Conservation (phyloP, 1,284 basidiomycete species). For the Xanthoconium separans region DNA sequence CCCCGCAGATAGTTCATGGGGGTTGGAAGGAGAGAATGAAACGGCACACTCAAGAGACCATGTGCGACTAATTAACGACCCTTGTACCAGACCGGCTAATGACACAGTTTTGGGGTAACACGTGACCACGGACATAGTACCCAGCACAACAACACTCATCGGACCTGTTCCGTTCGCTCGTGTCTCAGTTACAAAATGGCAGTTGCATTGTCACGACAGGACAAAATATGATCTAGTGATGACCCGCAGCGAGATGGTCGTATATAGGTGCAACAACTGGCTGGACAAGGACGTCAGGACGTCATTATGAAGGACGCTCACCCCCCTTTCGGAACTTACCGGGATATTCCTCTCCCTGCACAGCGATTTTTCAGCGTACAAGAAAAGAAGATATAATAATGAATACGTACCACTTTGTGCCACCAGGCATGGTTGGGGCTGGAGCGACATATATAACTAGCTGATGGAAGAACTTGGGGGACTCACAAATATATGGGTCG, state of each 20-base stretch:
- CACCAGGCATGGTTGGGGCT: slow-evolving; percentile 80
- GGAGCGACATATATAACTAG: slow-evolving; percentile 10
- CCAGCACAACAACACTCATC: neutral
- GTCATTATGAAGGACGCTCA: neutral
- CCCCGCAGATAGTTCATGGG: slow-evolving; percentile 75
- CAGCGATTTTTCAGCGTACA: slow-evolving; percentile 16
- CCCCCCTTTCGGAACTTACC: slow-evolving; percentile 44
- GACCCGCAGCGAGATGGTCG: slow-evolving; percentile 32
- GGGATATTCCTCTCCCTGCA: slow-evolving; percentile 73
- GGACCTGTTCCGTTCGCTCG: neutral
- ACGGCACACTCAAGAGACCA: neutral
- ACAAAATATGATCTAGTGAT: slow-evolving; percentile 24
- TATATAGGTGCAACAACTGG: slow-evolving; percentile 30
- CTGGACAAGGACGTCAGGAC: slow-evolving; percentile 10
- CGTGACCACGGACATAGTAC: slow-evolving; percentile 13
- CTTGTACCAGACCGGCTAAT: neutral
- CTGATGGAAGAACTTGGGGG: neutral
- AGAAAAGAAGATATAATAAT: neutral
- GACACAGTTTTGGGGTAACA: too few relatives aligned
- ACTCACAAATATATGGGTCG: slow-evolving; percentile 87
- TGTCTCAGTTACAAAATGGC: neutral
- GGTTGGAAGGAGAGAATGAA: neutral
- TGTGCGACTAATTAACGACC: neutral
- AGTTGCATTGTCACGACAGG: neutral
- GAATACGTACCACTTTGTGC: slow-evolving; percentile 80